Evolutionary conservation across 2,329 filamentous ascomycete species (phyloP).

Genomic region (Penicillium sp.): DNA sequence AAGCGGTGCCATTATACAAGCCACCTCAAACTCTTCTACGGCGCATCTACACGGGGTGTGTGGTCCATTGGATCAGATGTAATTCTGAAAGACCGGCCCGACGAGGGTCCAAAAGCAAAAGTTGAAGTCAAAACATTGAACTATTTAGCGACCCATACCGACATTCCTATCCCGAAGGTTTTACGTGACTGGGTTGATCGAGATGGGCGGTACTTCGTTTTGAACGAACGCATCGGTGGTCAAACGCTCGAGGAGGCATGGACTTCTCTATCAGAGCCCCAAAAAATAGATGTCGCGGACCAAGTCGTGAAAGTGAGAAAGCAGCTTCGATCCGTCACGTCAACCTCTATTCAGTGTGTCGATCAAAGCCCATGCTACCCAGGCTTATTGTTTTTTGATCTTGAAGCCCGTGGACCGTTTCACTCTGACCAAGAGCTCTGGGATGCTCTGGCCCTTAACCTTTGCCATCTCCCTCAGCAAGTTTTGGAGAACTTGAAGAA

Average conservation of each 20-base stretch:
- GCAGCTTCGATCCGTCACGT: constrained; percentile 22
- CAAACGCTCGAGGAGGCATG: constrained; percentile 26
- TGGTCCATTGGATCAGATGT: constrained; percentile 29
- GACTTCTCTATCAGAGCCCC: constrained; percentile 9
- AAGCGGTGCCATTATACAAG: too few species aligned
- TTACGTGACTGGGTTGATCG: constrained; percentile 29
- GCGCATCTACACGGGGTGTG: too few species aligned
- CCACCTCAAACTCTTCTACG: too few species aligned
- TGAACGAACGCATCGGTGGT: constrained; percentile 22
- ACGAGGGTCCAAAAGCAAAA: constrained; percentile 24
- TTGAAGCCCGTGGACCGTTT: constrained; percentile 4
- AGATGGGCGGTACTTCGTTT: constrained; percentile 25
- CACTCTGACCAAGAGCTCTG: constrained; percentile 4
- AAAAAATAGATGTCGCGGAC: constrained; percentile 4
- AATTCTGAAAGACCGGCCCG: constrained; percentile 29
- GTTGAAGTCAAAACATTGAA: constrained; percentile 22
- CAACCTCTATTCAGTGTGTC: constrained; percentile 22
- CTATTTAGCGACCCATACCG: constrained; percentile 15
- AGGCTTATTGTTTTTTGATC: constrained; percentile 17
- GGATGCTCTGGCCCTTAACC: constrained; percentile 1
- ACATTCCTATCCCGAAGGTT: constrained; percentile 26
- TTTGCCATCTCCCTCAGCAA: background rate
- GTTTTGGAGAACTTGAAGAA: constrained; percentile 21
- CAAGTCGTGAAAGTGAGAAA: constrained; percentile 17
- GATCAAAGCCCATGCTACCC: constrained; percentile 25